These are phyloP conservation scores for Physcomitrellopsis africana DNA, from an alignment of 225 moss, liverwort and hornwort genomes.

Conservation along the genomic window DNA sequence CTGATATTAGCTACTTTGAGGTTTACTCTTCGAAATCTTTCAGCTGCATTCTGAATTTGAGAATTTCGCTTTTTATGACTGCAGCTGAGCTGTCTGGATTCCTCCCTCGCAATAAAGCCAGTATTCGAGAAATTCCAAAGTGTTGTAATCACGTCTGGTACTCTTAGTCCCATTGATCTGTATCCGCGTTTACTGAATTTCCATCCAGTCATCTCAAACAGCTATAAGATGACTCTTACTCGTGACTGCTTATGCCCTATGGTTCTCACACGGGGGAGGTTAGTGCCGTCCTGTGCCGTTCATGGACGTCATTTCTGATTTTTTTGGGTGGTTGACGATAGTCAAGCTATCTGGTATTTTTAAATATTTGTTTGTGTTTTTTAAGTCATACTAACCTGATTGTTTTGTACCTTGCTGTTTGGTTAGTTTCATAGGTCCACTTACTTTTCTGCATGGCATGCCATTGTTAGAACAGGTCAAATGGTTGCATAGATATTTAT, in stretches of 20 bases:
- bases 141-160: slow-evolving; percentile 97
- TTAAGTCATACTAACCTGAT: too few relatives aligned
- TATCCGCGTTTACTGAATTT: slow-evolving; percentile 98
- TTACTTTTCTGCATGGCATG: slow-evolving; percentile 2
- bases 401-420: too few relatives aligned
- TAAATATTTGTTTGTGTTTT: too few relatives aligned
- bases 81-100: slow-evolving; percentile 98
- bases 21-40: neutral
- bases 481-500: neutral
- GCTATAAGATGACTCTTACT: slow-evolving; percentile 97
- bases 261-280: slow-evolving; percentile 99
- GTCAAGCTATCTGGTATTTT: too few relatives aligned
- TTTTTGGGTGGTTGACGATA: too few relatives aligned
- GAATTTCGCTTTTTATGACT: slow-evolving; percentile 27
- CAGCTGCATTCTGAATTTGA: neutral
- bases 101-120: slow-evolving; percentile 98
- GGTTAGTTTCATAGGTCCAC: neutral
- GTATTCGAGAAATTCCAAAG: slow-evolving; percentile 96
- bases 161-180: slow-evolving; percentile 91
- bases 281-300: slow-evolving; percentile 24
- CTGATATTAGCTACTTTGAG: slow-evolving; percentile 5
- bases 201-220: slow-evolving; percentile 94
- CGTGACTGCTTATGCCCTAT: slow-evolving; percentile 98
- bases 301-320: too few relatives aligned
- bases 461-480: slow-evolving; percentile 13